These are phyloP conservation scores for Cordyceps farinosa DNA, from an alignment of 2,329 filamentous ascomycete species.

Conservation along the genomic window DNA sequence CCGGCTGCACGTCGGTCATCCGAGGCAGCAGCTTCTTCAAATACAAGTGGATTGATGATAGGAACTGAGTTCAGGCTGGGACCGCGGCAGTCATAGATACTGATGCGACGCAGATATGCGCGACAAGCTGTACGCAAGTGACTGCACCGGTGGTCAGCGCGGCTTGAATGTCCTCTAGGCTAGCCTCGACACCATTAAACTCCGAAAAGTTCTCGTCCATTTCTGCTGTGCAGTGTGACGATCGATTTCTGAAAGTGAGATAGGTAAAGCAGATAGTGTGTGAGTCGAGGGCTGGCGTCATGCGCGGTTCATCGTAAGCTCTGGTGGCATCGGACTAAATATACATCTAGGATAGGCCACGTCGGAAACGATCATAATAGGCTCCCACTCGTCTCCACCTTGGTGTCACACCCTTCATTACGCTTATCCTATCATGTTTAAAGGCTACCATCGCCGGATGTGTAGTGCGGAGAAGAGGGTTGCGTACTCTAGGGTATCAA, in stretches of 20 bases:
- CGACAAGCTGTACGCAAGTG: conserved; percentile 28
- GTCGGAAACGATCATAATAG: conserved; percentile 6
- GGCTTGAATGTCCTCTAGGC: conserved; percentile 25
- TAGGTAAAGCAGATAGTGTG: too few relatives aligned
- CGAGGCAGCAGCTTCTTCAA: conserved; percentile 28
- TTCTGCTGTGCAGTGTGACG: background rate
- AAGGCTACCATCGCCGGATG: background rate
- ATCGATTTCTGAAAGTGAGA: background rate
- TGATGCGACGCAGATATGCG: conserved; percentile 27
- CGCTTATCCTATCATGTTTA: background rate
- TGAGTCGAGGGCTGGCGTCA: too few relatives aligned
- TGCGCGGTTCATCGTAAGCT: background rate
- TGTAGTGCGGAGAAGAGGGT: background rate
- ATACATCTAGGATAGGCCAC: too few relatives aligned
- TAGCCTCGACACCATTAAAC: conserved; percentile 26
- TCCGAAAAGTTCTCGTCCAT: conserved; percentile 2
- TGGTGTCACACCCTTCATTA: background rate
- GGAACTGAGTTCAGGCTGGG: conserved; percentile 27
- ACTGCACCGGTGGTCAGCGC: conserved; percentile 20
- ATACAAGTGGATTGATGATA: conserved; percentile 26
- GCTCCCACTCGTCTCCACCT: background rate
- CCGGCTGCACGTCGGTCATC: conserved; percentile 27
- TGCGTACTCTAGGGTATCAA: background rate
- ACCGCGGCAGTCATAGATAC: conserved; percentile 26
- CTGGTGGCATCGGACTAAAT: background rate